phyloP scores from a whole-genome alignment of 2,329 filamentous ascomycete genomes.

The Colletotrichum filicis region DNA sequence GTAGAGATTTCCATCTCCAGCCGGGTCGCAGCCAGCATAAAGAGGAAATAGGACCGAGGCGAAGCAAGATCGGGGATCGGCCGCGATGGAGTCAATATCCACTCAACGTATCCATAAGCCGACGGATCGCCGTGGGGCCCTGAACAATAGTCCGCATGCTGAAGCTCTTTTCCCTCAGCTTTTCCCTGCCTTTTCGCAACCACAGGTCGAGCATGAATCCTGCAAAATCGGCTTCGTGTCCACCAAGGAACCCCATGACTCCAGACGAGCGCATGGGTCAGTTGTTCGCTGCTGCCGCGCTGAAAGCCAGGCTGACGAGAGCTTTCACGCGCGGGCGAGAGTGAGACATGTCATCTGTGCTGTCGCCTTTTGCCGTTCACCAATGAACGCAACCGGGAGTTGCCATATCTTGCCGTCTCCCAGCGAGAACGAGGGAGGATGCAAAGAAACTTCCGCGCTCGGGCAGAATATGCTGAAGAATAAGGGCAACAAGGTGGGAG shows the following conservation, averaged over 20 bases:
- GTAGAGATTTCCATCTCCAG: background rate
- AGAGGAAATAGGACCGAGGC: conserved; percentile 5
- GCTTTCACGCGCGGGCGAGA: background rate
- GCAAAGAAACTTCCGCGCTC: background rate
- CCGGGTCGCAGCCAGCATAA: conserved; percentile 11
- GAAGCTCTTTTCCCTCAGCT: background rate
- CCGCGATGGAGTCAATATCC: background rate
- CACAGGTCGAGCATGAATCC: conserved; percentile 17
- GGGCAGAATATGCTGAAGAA: background rate
- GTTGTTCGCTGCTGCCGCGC: background rate
- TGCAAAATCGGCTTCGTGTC: background rate
- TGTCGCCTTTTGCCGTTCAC: background rate
- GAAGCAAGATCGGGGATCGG: conserved; percentile 17
- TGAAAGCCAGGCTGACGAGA: background rate
- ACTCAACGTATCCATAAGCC: background rate
- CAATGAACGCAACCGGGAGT: background rate
- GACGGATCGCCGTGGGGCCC: conserved; percentile 21
- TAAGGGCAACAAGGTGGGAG: background rate
- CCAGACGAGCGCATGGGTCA: conserved; percentile 8
- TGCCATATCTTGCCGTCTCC: background rate
- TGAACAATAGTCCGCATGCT: background rate
- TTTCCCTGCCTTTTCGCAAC: background rate
- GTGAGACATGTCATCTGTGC: background rate
- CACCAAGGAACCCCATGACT: background rate
- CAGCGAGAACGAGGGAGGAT: background rate